Conservation (phyloP, 768 basidiomycete species). For the Leccinum disarticulatum region DNA sequence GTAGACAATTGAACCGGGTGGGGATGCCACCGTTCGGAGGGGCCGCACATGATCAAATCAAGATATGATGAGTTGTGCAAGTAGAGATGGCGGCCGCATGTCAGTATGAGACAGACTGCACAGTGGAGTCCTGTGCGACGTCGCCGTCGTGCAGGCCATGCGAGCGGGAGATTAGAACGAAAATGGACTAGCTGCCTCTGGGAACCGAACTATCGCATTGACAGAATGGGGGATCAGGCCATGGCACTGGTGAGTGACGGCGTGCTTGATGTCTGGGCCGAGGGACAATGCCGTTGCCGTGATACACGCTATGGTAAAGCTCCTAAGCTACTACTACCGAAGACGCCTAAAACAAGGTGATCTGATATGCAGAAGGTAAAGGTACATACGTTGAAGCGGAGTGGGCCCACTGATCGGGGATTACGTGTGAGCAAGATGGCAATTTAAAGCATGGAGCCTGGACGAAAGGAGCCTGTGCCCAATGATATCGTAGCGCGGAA, state of each 20-base stretch:
- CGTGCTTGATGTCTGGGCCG: slow-evolving; percentile 7
- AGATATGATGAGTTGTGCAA: slow-evolving; percentile 6
- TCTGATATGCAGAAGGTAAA: slow-evolving; percentile 18
- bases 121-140: slow-evolving; percentile 10
- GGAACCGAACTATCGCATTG: slow-evolving; percentile 8
- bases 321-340: slow-evolving; percentile 24
- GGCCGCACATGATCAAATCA: slow-evolving; percentile 5
- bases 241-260: neutral
- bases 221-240: slow-evolving; percentile 20
- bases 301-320: slow-evolving; percentile 2
- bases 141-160: slow-evolving; percentile 18
- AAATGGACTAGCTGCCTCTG: slow-evolving; percentile 14
- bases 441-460: slow-evolving; percentile 5
- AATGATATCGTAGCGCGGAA: slow-evolving; percentile 22
- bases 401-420: slow-evolving; percentile 18
- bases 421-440: slow-evolving; percentile 27
- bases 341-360: slow-evolving; percentile 17
- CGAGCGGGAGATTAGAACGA: slow-evolving; percentile 14
- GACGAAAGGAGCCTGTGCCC: slow-evolving; percentile 14
- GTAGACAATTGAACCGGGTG: slow-evolving; percentile 11
- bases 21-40: neutral
- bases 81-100: slow-evolving; percentile 4
- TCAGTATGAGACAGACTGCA: slow-evolving; percentile 21
- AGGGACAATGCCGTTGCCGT: slow-evolving; percentile 20
- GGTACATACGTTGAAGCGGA: slow-evolving; percentile 11